A percentile compares a stretch with the other conserved stretches of the same genome.
phyloP scores from a whole-genome alignment of 1,284 basidiomycete species.

The Singerocomus inundabilis region DNA sequence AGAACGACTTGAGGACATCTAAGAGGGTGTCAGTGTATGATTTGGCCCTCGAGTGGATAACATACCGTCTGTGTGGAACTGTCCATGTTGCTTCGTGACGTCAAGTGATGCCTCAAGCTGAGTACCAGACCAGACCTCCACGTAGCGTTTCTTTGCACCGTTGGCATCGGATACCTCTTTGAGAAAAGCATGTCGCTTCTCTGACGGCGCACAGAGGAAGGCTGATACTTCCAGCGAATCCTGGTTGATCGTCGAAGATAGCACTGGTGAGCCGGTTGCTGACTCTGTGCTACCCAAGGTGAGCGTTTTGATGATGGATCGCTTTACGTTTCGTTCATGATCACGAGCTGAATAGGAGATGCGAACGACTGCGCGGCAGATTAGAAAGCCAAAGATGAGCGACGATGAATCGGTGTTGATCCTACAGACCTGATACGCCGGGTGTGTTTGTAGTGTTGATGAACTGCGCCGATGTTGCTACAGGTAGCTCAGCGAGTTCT shows the following conservation, averaged over 20 bases:
- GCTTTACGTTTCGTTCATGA: conserved; percentile 48
- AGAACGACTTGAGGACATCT: conserved; percentile 50
- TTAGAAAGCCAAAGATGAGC: not conserved
- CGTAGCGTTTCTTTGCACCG: conserved; percentile 45
- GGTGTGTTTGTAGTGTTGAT: conserved; percentile 9
- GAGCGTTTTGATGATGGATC: conserved; percentile 42
- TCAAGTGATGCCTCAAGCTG: conserved; percentile 46
- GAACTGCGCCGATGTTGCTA: conserved; percentile 28
- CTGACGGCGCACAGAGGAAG: conserved; percentile 46
- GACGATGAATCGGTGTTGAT: not conserved
- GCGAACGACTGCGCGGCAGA: conserved; percentile 37
- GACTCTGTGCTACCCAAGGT: conserved; percentile 23
- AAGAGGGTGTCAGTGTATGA: not conserved
- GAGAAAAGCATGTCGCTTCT: conserved; percentile 44
- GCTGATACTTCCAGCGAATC: conserved; percentile 45
- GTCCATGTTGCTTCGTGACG: conserved; percentile 57
- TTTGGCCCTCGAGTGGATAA: not conserved
- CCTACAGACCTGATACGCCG: conserved; percentile 16
- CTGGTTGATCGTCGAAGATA: conserved; percentile 31
- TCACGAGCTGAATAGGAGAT: conserved; percentile 46
- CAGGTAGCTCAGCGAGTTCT: conserved; percentile 45
- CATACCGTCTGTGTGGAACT: conserved; percentile 62
- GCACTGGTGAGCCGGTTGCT: conserved; percentile 11
- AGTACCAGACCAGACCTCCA: conserved; percentile 60
- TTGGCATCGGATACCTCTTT: conserved; percentile 37